These are phyloP conservation scores for Cytospora piceicola DNA, from an alignment of 2,329 filamentous ascomycete genomes.

Conservation along the genomic window DNA sequence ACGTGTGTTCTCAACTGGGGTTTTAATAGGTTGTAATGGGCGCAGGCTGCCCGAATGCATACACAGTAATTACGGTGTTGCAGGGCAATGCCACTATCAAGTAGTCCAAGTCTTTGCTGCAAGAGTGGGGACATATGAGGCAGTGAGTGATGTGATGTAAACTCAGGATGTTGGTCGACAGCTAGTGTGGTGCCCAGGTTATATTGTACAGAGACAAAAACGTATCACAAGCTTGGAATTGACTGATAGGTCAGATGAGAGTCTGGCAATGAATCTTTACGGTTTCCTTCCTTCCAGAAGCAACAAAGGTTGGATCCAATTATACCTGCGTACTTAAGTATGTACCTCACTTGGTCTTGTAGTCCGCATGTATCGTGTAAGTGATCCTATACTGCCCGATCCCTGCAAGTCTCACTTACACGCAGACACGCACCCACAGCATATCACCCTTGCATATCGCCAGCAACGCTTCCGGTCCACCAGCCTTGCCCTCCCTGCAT, in stretches of 20 bases:
- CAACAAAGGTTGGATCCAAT: background rate
- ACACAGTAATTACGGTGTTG: background rate
- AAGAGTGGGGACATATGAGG: background rate
- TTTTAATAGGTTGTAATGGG: background rate
- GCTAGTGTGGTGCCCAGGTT: background rate
- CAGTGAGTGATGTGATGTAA: background rate
- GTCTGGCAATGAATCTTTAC: too few species aligned
- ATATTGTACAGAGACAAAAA: background rate
- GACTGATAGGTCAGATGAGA: background rate
- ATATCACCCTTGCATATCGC: background rate
- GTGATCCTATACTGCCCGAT: background rate
- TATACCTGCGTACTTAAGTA: too few species aligned
- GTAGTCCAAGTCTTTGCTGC: background rate
- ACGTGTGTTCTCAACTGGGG: background rate
- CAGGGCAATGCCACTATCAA: too few species aligned
- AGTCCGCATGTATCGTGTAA: background rate
- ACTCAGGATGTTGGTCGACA: background rate
- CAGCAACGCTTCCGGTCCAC: constrained; percentile 2
- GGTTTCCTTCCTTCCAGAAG: background rate
- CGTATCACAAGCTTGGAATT: background rate
- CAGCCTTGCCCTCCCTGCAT: background rate
- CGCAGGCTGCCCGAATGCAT: background rate
- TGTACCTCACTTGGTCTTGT: too few species aligned
- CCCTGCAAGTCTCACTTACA: background rate
- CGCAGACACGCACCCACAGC: background rate